phyloP scores from a whole-genome alignment of 441 rosid genomes.

The Macaranga tanarius region DNA sequence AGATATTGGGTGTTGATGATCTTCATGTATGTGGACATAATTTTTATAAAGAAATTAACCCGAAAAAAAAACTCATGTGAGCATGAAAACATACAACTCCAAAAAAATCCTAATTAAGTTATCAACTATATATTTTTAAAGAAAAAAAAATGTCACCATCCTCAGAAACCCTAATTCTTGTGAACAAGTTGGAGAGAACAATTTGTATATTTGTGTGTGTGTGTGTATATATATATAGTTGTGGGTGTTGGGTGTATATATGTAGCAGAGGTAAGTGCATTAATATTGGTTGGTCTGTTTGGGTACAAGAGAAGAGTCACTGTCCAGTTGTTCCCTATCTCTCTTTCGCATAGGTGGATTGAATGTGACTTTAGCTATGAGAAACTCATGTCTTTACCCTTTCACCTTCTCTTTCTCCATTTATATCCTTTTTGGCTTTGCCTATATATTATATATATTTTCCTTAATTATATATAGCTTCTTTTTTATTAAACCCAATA shows the following conservation, averaged over 20 bases:
- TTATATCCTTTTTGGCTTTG: conserved; percentile 18
- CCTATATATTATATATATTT: too few relatives aligned
- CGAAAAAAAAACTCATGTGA: background rate
- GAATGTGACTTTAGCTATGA: conserved; percentile 40
- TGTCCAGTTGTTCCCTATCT: conserved; percentile 44
- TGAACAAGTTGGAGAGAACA: background rate
- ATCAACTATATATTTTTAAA: background rate
- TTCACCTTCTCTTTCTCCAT: conserved; percentile 19
- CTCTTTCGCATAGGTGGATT: conserved; percentile 51
- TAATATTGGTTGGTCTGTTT: conserved; percentile 25
- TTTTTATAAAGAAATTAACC: background rate
- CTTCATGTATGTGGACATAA: background rate
- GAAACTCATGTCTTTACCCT: conserved; percentile 37
- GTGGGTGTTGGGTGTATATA: background rate
- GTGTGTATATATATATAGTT: too few relatives aligned
- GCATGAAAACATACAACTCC: background rate
- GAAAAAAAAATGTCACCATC: conserved; percentile 22
- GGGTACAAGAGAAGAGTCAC: conserved; percentile 37
- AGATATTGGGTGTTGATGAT: too few relatives aligned
- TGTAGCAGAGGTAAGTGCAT: background rate
- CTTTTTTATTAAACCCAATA: too few relatives aligned
- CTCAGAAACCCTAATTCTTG: conserved; percentile 13
- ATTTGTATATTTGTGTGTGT: too few relatives aligned
- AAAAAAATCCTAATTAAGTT: background rate
- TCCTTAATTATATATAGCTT: too few relatives aligned